Percentiles rank a stretch among this genome's conserved stretches.
phyloP scores from a whole-genome alignment of 1,284 basidiomycete species.

The Inonotus hispidus region DNA sequence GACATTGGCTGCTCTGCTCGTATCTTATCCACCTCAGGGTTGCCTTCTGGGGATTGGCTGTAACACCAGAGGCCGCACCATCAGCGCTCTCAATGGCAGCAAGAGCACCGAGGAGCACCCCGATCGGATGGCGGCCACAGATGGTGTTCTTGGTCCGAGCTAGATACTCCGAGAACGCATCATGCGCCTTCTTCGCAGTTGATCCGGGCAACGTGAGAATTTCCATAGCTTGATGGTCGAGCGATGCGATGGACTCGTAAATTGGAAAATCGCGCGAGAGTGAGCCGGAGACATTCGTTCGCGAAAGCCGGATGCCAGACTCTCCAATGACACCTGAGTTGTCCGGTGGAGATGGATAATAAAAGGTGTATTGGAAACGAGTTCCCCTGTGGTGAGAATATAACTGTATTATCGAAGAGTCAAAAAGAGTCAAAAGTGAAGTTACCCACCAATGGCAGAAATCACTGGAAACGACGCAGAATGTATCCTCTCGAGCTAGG shows the following conservation, averaged over 20 bases:
- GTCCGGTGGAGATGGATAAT: slow-evolving; percentile 66
- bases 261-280: slow-evolving; percentile 48
- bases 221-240: slow-evolving; percentile 79
- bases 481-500: slow-evolving; percentile 68
- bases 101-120: slow-evolving; percentile 81
- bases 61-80: slow-evolving; percentile 24
- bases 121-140: slow-evolving; percentile 94
- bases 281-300: slow-evolving; percentile 33
- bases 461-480: slow-evolving; percentile 92
- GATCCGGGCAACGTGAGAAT: slow-evolving; percentile 58
- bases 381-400: slow-evolving; percentile 64
- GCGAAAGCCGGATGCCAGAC: slow-evolving; percentile 49
- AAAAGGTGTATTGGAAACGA: slow-evolving; percentile 88
- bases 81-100: slow-evolving; percentile 28
- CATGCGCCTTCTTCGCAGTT: slow-evolving; percentile 50
- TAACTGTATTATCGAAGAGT: neutral
- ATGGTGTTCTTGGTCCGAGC: slow-evolving; percentile 89
- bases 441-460: slow-evolving; percentile 89
- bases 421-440: neutral
- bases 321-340: slow-evolving; percentile 34
- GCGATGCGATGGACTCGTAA: slow-evolving; percentile 62
- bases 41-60: slow-evolving; percentile 27
- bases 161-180: slow-evolving; percentile 72
- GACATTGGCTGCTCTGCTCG: slow-evolving; percentile 84
- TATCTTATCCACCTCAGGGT: slow-evolving; percentile 79